phyloP scores from a whole-genome alignment of 768 basidiomycete genomes.

The Harrya chromipes region DNA sequence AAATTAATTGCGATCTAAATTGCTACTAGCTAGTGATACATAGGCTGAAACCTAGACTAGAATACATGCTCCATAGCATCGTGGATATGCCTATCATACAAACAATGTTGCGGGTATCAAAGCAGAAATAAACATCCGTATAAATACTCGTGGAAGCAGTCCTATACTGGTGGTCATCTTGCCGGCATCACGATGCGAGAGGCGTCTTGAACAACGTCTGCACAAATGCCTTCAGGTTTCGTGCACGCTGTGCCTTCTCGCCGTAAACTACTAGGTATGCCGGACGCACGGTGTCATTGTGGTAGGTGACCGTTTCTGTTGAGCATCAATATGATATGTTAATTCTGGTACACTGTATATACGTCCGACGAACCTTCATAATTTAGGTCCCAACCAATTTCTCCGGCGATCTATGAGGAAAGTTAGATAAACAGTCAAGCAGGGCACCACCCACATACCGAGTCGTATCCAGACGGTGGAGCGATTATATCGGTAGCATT shows the following conservation, averaged over 20 bases:
- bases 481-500: conserved; percentile 48
- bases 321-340: not conserved
- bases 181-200: conserved; percentile 19
- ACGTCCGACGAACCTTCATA: conserved; percentile 41
- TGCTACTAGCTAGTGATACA: no score
- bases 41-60: no score
- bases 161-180: not conserved
- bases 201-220: conserved; percentile 32
- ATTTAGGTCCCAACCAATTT: conserved; percentile 63
- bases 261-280: conserved; percentile 66
- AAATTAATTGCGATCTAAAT: no score
- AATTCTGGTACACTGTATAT: no score
- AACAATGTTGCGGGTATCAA: conserved; percentile 16
- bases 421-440: not conserved
- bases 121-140: not conserved
- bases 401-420: conserved; percentile 48
- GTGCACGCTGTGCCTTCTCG: conserved; percentile 17
- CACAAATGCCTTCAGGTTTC: conserved; percentile 26
- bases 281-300: conserved; percentile 64
- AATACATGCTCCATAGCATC: conserved; percentile 7
- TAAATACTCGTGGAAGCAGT: conserved; percentile 9
- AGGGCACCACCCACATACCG: conserved; percentile 37
- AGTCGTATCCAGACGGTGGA: conserved; percentile 59
- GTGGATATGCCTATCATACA: conserved; percentile 17
- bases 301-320: conserved; percentile 60